Conservation (phyloP, 2,329 filamentous ascomycete genomes). For the Fusarium pseudograminearum region DNA sequence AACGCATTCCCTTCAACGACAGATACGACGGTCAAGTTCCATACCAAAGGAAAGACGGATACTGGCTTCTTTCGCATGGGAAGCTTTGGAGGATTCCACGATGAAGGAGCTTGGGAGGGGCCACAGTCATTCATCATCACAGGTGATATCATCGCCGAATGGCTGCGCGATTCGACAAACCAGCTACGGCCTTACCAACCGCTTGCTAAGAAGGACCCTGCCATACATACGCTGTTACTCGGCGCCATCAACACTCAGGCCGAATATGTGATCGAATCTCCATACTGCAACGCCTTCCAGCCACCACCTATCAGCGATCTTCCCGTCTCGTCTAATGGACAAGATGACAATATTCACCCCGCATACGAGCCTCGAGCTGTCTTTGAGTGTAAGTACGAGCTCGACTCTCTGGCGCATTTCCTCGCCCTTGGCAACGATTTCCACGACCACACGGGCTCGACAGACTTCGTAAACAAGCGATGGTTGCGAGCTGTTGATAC, state of each 20-base stretch:
- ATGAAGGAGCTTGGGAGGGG: constrained; percentile 80
- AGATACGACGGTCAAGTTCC: constrained; percentile 91
- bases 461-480: constrained; percentile 79
- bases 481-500: constrained; percentile 85
- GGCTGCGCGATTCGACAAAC: constrained; percentile 93
- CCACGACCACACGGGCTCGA: constrained; percentile 80
- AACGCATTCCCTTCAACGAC: constrained; percentile 90
- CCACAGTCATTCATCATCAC: constrained; percentile 94
- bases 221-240: constrained; percentile 82
- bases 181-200: constrained; percentile 91
- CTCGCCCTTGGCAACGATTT: constrained; percentile 88
- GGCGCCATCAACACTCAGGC: constrained; percentile 97
- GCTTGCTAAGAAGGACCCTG: constrained; percentile 83
- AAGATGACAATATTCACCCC: constrained; percentile 87
- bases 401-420: constrained; percentile 95
- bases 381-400: constrained; percentile 99
- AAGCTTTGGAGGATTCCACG: constrained; percentile 49
- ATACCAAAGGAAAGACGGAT: constrained; percentile 71
- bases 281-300: constrained; percentile 99
- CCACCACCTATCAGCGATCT: constrained; percentile 88
- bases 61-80: constrained; percentile 54
- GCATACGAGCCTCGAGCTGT: constrained; percentile 85
- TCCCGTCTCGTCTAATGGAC: constrained; percentile 77
- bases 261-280: constrained; percentile 92
- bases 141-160: constrained; percentile 92